phyloP scores from a whole-genome alignment of 768 basidiomycete genomes.

The Mycena metata region DNA sequence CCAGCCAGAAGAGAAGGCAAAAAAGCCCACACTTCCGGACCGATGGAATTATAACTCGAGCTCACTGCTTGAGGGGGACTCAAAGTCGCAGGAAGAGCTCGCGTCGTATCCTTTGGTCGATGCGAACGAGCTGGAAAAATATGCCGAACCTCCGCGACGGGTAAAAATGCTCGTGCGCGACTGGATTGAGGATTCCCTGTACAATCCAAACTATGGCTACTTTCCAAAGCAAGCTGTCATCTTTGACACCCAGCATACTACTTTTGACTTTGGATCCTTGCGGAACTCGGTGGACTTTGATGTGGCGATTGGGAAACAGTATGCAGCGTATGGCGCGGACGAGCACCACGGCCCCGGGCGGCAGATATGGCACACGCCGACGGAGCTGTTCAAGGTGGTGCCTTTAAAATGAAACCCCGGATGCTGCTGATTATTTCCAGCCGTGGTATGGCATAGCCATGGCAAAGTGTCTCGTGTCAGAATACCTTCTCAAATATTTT shows the following conservation, averaged over 20 bases:
- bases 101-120: conserved; percentile 69
- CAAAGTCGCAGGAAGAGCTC: conserved; percentile 59
- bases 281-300: conserved; percentile 84
- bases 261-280: conserved; percentile 78
- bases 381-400: conserved; percentile 93
- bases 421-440: conserved; percentile 57
- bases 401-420: conserved; percentile 3
- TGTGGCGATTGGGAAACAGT: conserved; percentile 81
- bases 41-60: conserved; percentile 85
- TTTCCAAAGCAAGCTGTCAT: conserved; percentile 95
- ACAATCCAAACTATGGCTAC: conserved; percentile 98
- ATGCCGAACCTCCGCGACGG: conserved; percentile 72
- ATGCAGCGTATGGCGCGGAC: conserved; percentile 77
- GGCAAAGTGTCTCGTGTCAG: conserved; percentile 88
- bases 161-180: conserved; percentile 97
- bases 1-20: conserved; percentile 35
- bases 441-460: conserved; percentile 96
- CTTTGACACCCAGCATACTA: conserved; percentile 72
- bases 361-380: conserved; percentile 99
- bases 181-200: conserved; percentile 96
- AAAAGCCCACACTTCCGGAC: conserved; percentile 55
- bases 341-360: conserved; percentile 77
- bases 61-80: conserved; percentile 62
- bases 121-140: conserved; percentile 75
- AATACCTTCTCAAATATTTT: conserved; percentile 95